phyloP scores from a whole-genome alignment of 2,329 filamentous ascomycete species.

The Colletotrichum siamense region DNA sequence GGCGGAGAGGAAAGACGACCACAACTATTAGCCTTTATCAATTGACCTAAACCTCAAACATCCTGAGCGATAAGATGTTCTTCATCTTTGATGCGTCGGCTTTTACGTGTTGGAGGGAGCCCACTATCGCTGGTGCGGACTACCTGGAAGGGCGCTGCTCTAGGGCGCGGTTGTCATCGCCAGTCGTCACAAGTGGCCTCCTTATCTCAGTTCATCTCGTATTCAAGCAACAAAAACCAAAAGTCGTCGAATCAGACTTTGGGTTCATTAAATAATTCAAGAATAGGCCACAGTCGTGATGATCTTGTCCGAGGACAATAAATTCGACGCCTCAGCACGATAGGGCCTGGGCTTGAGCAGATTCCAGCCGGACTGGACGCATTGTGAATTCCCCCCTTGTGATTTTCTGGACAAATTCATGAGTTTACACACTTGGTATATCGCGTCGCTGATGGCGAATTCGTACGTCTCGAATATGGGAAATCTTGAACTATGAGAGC shows the following conservation, averaged over 20 bases:
- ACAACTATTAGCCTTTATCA: fast-evolving
- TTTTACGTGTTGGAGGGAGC: fast-evolving
- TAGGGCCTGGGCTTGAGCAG: too few relatives aligned
- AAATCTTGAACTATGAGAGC: not conserved
- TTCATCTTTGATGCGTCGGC: not conserved
- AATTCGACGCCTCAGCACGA: not conserved
- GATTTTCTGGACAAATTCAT: not conserved
- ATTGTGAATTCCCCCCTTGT: not conserved
- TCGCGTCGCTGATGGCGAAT: too few relatives aligned
- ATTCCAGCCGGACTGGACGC: too few relatives aligned
- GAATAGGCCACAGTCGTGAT: fast-evolving
- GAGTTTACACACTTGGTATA: fast-evolving
- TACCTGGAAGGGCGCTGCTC: not conserved
- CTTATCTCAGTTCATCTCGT: not conserved
- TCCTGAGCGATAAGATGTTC: fast-evolving
- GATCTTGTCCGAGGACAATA: fast-evolving
- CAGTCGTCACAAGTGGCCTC: not conserved
- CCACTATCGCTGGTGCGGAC: not conserved
- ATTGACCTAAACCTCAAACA: fast-evolving
- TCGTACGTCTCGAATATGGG: too few relatives aligned
- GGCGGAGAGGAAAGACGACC: not conserved
- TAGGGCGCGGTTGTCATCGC: not conserved
- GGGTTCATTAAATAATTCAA: fast-evolving
- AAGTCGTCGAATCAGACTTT: fast-evolving
- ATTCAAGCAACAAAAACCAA: not conserved